Conservation (phyloP, 2,329 filamentous ascomycete genomes). For the Lachnellula occidentalis region DNA sequence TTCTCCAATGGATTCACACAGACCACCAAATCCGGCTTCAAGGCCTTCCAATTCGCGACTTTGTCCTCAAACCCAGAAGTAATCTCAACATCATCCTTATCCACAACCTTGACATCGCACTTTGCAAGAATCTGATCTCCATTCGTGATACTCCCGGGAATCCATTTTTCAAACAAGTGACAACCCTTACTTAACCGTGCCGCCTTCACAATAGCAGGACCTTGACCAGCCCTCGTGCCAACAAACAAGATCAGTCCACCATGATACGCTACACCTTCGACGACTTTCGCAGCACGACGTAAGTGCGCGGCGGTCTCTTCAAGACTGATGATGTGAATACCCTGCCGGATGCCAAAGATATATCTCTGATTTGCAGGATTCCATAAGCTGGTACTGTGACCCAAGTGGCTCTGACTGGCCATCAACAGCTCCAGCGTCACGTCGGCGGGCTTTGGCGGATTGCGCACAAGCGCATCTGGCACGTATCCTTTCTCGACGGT, state of each 20-base stretch:
- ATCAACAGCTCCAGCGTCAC: constrained; percentile 87
- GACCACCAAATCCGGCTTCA: constrained; percentile 86
- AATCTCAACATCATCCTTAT: constrained; percentile 62
- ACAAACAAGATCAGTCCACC: constrained; percentile 88
- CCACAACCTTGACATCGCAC: constrained; percentile 67
- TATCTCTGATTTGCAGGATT: constrained; percentile 91
- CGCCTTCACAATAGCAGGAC: constrained; percentile 72
- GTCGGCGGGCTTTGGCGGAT: constrained; percentile 72
- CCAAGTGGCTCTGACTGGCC: constrained; percentile 81
- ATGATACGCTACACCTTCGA: constrained; percentile 75
- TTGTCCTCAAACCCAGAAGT: constrained; percentile 57
- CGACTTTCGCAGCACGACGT: constrained; percentile 86
- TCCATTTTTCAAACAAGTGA: constrained; percentile 91
- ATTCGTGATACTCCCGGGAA: constrained; percentile 87
- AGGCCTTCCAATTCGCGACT: constrained; percentile 54
- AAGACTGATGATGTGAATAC: constrained; percentile 87
- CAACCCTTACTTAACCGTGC: constrained; percentile 73
- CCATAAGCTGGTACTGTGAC: constrained; percentile 87
- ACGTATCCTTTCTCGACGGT: constrained; percentile 52
- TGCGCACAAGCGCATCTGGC: constrained; percentile 58
- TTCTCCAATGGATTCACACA: constrained; percentile 93
- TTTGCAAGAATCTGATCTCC: constrained; percentile 77
- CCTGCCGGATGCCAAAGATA: constrained; percentile 84
- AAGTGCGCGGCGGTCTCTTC: constrained; percentile 86
- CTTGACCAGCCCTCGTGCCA: constrained; percentile 78